Evolutionary conservation across 1,139 yeast genomes (phyloP).

Genomic region (Nadsonia commutata): DNA sequence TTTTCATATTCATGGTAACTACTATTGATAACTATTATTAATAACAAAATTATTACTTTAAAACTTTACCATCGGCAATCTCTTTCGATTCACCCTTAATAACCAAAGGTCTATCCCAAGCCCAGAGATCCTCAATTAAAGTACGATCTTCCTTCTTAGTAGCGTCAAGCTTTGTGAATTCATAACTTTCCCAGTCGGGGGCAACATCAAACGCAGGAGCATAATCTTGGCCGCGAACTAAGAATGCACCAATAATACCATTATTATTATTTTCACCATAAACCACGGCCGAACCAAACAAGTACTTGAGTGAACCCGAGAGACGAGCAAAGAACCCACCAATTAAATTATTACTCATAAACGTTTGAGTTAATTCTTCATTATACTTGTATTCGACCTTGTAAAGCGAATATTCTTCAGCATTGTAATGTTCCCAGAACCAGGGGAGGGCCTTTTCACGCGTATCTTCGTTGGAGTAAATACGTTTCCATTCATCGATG

Average conservation of each 20-base stretch:
- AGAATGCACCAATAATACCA: conserved; percentile 91
- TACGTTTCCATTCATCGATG: conserved; percentile 93
- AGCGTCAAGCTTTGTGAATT: conserved; percentile 52
- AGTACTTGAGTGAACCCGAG: conserved; percentile 77
- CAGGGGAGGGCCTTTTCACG: conserved; percentile 90
- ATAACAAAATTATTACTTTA: conserved; percentile 36
- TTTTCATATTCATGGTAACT: background rate
- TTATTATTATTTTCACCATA: conserved; percentile 98
- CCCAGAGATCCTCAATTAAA: conserved; percentile 62
- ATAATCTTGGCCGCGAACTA: conserved; percentile 88
- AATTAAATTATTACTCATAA: conserved; percentile 95
- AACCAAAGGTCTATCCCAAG: conserved; percentile 69
- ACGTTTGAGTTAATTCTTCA: conserved; percentile 90
- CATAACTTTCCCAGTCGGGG: conserved; percentile 95
- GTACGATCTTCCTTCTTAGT: conserved; percentile 53
- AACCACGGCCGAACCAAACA: conserved; percentile 88
- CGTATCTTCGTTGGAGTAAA: conserved; percentile 94
- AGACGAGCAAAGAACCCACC: conserved; percentile 99
- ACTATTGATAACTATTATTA: background rate
- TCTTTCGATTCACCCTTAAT: conserved; percentile 52
- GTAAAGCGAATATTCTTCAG: conserved; percentile 90
- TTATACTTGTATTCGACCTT: conserved; percentile 95
- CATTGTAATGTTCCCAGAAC: conserved; percentile 95
- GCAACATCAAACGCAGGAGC: conserved; percentile 94
- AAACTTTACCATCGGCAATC: conserved; percentile 72